Evolutionary conservation across 2,329 filamentous ascomycete species (phyloP), one percentile per base, ranked within the genome.

Genomic region (Chaetomium strumarium): DNA sequence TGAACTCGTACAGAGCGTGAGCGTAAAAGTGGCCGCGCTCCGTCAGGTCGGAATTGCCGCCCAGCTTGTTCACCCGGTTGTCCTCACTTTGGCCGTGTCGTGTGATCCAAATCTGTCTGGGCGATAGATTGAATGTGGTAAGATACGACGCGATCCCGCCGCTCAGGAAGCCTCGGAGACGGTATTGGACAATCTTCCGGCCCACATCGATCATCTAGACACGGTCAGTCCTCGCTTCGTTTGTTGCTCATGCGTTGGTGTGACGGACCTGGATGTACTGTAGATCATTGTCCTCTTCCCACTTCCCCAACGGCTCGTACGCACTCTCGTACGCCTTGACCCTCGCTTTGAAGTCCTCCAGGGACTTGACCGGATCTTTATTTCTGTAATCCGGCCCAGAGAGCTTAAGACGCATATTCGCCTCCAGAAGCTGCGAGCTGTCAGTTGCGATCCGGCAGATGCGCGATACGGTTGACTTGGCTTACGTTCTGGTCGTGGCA

Each of bases 71-170:
- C 2, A 83, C 77, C 53, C 88, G 78, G 65, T 99, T 96, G 67
- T 99, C 93, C 55, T 81, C 67, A 52, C 90, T 96, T 70, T 96
- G 88, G 39, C 93, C 93, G 66, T 97, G 93, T 46, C 93, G 79
- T 1, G 93, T 97, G 66, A 99, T 95, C 93, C 93, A 99, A 55
- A 99, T 97, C 69, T 96, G 92, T 50, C 93, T 81, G 0, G 93
- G 91, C 0, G 92, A 89, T 14, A 99, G 79, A 63, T 99, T 97
- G 77, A 99, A 99, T 62, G 95, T 97, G 42, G 93, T 86, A 10
- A 99, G 78, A 64, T 97, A 99, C 59, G 91, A 95, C 52, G 93
- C 90, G 51, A 95, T 93, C 57, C 93, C 89, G 37, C 88, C 88
- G 52, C 90, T 90, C 45, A 99, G 77, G 69, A 99, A 99, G 6